phyloP scores from a whole-genome alignment of 2,329 filamentous ascomycete species.

The Macroventuria anomochaeta region DNA sequence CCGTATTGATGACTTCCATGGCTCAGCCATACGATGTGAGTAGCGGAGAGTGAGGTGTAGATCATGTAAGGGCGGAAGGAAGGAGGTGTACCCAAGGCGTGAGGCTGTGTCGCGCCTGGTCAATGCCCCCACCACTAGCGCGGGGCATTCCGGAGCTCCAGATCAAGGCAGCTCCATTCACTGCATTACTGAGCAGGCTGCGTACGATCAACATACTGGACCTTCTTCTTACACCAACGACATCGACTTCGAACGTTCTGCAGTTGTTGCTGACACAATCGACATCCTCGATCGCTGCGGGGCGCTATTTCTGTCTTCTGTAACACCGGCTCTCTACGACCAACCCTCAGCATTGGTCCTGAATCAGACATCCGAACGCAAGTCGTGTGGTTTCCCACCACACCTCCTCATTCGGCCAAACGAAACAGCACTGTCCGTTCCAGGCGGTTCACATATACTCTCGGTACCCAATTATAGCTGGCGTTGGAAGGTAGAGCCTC shows the following conservation, averaged over 20 bases:
- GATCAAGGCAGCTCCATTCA: slow-evolving; percentile 30
- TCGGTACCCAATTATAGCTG: slow-evolving; percentile 22
- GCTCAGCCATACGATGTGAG: neutral
- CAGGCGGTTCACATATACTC: slow-evolving; percentile 4
- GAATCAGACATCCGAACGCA: slow-evolving; percentile 26
- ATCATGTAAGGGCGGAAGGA: neutral
- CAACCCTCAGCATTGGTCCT: slow-evolving; percentile 15
- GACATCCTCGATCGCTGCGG: neutral
- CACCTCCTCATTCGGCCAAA: slow-evolving; percentile 13
- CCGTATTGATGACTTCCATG: slow-evolving; percentile 6
- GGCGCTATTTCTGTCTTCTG: slow-evolving; percentile 24
- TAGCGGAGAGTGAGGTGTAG: neutral
- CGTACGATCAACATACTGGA: neutral
- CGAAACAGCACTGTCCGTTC: slow-evolving; percentile 14
- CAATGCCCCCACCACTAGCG: slow-evolving; percentile 20
- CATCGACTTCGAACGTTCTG: neutral
- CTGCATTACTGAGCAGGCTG: slow-evolving; percentile 9
- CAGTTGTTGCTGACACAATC: neutral
- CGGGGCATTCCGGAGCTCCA: slow-evolving; percentile 28
- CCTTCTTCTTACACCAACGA: neutral
- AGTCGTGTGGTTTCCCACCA: slow-evolving; percentile 7
- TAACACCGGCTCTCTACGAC: slow-evolving; percentile 31
- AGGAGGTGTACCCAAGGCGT: neutral
- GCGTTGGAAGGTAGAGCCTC: slow-evolving; percentile 8
- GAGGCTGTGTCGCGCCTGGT: slow-evolving; percentile 6